Evolutionary conservation across 1,284 basidiomycete species (phyloP), one percentile per base, ranked within the genome.

Genomic region (Marasmius tenuissimus): DNA sequence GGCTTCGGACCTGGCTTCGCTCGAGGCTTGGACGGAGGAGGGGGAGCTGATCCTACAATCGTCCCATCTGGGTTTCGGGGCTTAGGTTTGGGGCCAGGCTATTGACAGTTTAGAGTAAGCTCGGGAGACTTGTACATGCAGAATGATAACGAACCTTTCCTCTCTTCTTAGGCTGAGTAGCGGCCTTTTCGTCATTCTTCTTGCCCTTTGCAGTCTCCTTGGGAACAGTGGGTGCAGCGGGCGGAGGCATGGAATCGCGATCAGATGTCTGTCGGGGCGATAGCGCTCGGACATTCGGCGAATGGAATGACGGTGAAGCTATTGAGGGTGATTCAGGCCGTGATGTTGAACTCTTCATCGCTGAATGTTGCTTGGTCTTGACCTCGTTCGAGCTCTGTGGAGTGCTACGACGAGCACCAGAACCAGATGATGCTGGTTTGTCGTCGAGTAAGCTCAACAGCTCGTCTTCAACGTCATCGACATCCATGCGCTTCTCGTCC

Each of bases 391-490:
- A 59, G 34, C 54, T 48, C 42, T 58, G 45, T 18, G 45, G 20
- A 47, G 16, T 47, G 16, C 20, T 16, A 18, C 45, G 45, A n/a
- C 48, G 18, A 48, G 42, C 34, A 18, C 61, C 48, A 33, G 48
- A 59, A 45, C 62, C 61, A 16, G 63, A 55, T 37, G 62, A 48
- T 34, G 62, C 58, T 48, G 73, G 74, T n/a, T 67, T 72, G 65
- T 86, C 86, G 65, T 85, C 86, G 48, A 91, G 73, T 20, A 91
- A 75, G 67, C 86, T 88, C 62, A 91, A 76, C 54, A 91, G 71
- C 73, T 91, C 89, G 63, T 88, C 85, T 57, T 91, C 89, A 1
- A 91, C 84, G 27, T 27, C 27, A 61, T 91, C 89, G 42, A 83
- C 79, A 65, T 83, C 80, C 76, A 81, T 74, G 14, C 37, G 47